phyloP scores from a whole-genome alignment of 495 filamentous ascomycete genomes.

The Neurospora sp. region DNA sequence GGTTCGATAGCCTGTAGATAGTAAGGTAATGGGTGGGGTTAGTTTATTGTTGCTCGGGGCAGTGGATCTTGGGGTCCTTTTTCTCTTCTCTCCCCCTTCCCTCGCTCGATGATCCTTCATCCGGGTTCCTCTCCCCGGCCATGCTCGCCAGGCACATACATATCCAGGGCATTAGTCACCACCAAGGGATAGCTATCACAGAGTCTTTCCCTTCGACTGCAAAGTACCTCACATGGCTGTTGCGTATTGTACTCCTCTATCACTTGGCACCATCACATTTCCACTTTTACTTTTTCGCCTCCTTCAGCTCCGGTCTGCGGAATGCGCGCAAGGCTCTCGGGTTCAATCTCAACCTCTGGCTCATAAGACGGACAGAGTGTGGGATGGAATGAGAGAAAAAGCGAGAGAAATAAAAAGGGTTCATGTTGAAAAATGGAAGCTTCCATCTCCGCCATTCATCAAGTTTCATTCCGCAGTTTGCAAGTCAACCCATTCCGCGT shows the following conservation, averaged over 20 bases:
- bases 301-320: background rate
- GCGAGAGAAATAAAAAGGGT: background rate
- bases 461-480: background rate
- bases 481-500: background rate
- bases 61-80: background rate
- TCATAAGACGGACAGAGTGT: background rate
- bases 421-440: background rate
- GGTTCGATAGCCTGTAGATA: background rate
- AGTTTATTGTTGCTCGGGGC: background rate
- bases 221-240: background rate
- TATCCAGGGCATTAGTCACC: background rate
- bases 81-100: background rate
- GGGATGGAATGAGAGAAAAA: background rate
- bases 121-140: background rate
- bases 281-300: background rate
- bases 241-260: background rate
- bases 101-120: background rate
- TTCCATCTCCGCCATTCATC: background rate
- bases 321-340: too few species aligned
- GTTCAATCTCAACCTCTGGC: too few species aligned
- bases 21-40: background rate
- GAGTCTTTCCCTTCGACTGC: background rate
- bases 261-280: background rate
- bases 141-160: background rate
- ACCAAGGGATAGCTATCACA: background rate